phyloP scores from a whole-genome alignment of 805 yeast species.

The Suhomyces faveliae region DNA sequence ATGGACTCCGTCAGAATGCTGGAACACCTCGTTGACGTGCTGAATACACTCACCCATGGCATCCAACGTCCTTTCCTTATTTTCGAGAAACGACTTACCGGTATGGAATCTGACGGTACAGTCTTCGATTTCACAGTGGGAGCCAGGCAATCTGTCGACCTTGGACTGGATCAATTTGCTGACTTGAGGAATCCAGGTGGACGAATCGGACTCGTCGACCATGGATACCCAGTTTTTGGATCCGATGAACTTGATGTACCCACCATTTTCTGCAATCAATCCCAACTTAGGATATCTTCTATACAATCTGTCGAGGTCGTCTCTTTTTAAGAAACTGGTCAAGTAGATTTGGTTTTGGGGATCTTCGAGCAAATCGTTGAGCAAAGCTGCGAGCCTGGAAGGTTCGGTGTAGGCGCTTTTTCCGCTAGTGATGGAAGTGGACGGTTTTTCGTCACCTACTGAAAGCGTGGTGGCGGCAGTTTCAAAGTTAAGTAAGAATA shows the following conservation, averaged over 20 bases:
- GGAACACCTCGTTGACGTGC: slow-evolving; percentile 75
- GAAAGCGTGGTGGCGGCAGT: slow-evolving; percentile 31
- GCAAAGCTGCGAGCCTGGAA: slow-evolving; percentile 53
- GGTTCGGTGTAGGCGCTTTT: slow-evolving; percentile 49
- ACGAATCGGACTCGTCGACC: slow-evolving; percentile 47
- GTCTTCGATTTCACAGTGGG: slow-evolving; percentile 69
- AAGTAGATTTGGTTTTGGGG: slow-evolving; percentile 68
- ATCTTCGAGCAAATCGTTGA: slow-evolving; percentile 58
- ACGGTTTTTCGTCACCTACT: slow-evolving; percentile 2
- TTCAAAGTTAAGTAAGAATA: slow-evolving; percentile 55
- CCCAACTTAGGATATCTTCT: slow-evolving; percentile 70
- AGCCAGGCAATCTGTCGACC: slow-evolving; percentile 78
- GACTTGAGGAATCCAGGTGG: slow-evolving; percentile 60
- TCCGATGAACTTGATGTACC: slow-evolving; percentile 59
- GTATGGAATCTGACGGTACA: slow-evolving; percentile 76
- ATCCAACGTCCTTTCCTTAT: slow-evolving; percentile 59
- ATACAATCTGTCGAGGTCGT: slow-evolving; percentile 66
- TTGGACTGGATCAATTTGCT: slow-evolving; percentile 54
- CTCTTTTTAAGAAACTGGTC: slow-evolving; percentile 60
- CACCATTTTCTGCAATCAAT: slow-evolving; percentile 88
- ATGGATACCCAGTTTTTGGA: slow-evolving; percentile 59
- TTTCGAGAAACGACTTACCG: slow-evolving; percentile 59
- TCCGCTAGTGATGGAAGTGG: slow-evolving; percentile 21
- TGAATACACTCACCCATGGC: slow-evolving; percentile 83
- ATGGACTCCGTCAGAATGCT: slow-evolving; percentile 57